phyloP scores from a whole-genome alignment of 208 protist genomes.

The Plasmodiophora brassicae region DNA sequence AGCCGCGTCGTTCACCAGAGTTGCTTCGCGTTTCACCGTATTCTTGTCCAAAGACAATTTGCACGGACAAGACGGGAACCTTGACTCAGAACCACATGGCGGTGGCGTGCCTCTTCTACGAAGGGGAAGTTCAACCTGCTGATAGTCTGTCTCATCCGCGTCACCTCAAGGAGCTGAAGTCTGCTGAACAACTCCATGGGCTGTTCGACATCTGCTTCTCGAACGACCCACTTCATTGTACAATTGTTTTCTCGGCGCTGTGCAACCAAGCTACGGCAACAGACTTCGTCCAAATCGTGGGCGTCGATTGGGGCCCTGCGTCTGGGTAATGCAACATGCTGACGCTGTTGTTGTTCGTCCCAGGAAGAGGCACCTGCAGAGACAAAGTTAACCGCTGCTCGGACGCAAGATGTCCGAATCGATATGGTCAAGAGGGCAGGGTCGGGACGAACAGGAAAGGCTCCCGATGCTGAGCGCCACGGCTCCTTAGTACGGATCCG shows the following conservation, averaged over 20 bases:
- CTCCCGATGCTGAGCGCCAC: too few species aligned
- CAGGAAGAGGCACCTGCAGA: too few species aligned
- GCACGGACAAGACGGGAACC: conserved; percentile 78
- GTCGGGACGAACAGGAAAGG: too few species aligned
- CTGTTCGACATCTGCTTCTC: conserved; percentile 10
- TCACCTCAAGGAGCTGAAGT: not conserved
- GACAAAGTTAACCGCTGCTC: too few species aligned
- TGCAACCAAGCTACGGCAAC: not conserved
- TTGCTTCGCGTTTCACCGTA: not conserved
- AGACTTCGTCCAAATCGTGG: not conserved
- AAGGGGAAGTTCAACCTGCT: not conserved
- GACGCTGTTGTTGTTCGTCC: too few species aligned
- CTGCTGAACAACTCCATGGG: not conserved
- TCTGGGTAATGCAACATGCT: too few species aligned
- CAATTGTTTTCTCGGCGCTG: not conserved
- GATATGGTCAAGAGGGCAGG: too few species aligned
- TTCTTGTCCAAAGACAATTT: conserved; percentile 56
- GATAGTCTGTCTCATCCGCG: not conserved
- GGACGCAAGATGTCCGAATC: too few species aligned
- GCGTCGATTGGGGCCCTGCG: too few species aligned
- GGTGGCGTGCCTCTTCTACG: conserved; percentile 34
- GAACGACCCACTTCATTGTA: conserved; percentile 18
- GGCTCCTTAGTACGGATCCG: too few species aligned
- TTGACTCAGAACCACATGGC: conserved; percentile 78
- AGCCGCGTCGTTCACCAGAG: not conserved